Evolutionary conservation across 2,329 filamentous ascomycete genomes (phyloP).

Genomic region (Fusarium buxicola): DNA sequence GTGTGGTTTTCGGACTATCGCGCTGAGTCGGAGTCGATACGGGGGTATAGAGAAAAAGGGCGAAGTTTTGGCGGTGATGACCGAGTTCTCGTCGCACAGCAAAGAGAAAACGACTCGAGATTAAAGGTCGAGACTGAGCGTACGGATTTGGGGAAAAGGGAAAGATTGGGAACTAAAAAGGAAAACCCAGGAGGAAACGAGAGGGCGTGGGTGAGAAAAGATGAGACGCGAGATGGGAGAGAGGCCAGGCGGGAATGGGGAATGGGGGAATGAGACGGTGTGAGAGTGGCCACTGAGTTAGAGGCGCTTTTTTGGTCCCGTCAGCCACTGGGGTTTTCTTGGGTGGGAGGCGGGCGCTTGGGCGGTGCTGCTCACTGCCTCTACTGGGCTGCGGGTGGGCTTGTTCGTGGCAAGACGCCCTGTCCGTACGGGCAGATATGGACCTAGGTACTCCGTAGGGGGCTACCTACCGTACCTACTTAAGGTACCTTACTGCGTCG

Average conservation of each 20-base stretch:
- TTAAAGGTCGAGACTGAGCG: conserved; percentile 13
- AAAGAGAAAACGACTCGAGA: conserved; percentile 36
- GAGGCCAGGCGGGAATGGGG: background rate
- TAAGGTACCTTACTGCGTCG: conserved; percentile 15
- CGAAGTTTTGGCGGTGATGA: conserved; percentile 8
- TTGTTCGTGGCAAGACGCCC: conserved; percentile 24
- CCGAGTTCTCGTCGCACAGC: conserved; percentile 45
- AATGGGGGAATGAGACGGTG: background rate
- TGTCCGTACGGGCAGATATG: conserved; percentile 17
- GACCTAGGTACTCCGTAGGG: conserved; percentile 25
- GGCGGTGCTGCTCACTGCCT: conserved; percentile 35
- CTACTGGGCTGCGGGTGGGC: conserved; percentile 26
- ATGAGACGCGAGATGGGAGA: conserved; percentile 1
- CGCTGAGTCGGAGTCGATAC: conserved; percentile 22
- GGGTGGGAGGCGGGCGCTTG: conserved; percentile 29
- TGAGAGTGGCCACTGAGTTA: conserved; percentile 29
- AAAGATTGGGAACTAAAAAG: background rate
- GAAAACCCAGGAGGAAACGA: background rate
- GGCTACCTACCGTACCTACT: conserved; percentile 18
- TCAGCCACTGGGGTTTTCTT: conserved; percentile 28
- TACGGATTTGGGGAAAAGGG: conserved; percentile 5
- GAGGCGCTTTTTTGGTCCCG: conserved; percentile 28
- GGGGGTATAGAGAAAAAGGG: conserved; percentile 8
- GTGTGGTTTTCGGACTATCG: conserved; percentile 9
- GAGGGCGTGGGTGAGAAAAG: conserved; percentile 1